Percentiles rank a stretch among this genome's conserved stretches.
Conservation (phyloP, 768 basidiomycete species). For the Trametes meyenii region DNA sequence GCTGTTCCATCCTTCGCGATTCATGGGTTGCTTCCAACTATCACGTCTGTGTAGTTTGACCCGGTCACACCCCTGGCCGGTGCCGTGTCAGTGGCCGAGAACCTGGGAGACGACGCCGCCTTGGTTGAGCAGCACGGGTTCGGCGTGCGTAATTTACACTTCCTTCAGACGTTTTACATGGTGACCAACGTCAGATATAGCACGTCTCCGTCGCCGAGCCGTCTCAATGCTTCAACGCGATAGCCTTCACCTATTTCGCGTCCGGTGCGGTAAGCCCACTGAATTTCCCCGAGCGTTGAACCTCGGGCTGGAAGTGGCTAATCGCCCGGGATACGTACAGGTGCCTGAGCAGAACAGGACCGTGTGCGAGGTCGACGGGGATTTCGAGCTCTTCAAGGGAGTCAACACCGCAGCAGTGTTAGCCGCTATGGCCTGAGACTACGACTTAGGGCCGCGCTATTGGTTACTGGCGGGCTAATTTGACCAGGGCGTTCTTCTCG, state of each 20-base stretch:
- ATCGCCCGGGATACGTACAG: background rate
- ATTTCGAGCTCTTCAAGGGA: constrained; percentile 9
- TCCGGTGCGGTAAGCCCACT: constrained; percentile 8
- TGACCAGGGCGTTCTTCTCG: too few relatives aligned
- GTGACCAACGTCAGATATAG: background rate
- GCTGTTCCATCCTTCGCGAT: too few relatives aligned
- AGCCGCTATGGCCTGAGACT: background rate
- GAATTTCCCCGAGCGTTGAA: too few relatives aligned
- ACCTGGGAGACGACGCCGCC: constrained; percentile 17
- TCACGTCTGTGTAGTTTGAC: constrained; percentile 1
- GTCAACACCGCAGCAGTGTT: constrained; percentile 7
- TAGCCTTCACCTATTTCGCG: constrained; percentile 4
- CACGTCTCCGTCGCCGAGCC: constrained; percentile 11
- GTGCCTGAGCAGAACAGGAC: constrained; percentile 2
- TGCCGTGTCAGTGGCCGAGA: constrained; percentile 12
- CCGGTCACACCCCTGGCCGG: constrained; percentile 23
- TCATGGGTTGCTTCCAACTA: background rate
- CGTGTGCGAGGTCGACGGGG: background rate
- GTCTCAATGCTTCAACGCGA: constrained; percentile 9
- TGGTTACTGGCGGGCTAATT: too few relatives aligned
- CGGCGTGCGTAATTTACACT: background rate
- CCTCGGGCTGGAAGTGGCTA: background rate
- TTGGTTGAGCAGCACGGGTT: constrained; percentile 20
- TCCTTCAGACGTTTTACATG: too few relatives aligned
- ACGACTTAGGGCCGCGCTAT: too few relatives aligned